Evolutionary conservation across 2,329 filamentous ascomycete genomes (phyloP).

Genomic region (Coleophoma crateriformis): DNA sequence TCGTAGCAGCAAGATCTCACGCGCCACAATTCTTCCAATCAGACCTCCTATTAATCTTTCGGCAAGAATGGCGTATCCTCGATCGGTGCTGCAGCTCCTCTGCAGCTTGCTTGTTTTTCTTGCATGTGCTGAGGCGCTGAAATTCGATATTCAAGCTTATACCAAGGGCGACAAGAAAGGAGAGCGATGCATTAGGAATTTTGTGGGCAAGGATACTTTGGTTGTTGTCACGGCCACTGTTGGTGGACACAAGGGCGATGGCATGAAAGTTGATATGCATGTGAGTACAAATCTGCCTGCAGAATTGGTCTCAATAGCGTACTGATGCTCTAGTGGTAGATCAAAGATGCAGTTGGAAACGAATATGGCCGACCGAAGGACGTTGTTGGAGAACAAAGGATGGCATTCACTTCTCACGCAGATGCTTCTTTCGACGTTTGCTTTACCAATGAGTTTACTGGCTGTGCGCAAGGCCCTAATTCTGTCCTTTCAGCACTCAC

Average conservation of each 20-base stretch:
- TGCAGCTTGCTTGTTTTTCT: slow-evolving; percentile 53
- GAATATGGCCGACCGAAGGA: slow-evolving; percentile 92
- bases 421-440: slow-evolving; percentile 95
- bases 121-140: slow-evolving; percentile 62
- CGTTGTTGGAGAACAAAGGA: slow-evolving; percentile 74
- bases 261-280: slow-evolving; percentile 90
- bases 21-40: slow-evolving; percentile 1
- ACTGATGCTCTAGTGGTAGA: slow-evolving; percentile 45
- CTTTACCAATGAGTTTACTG: slow-evolving; percentile 78
- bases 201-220: slow-evolving; percentile 84
- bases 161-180: slow-evolving; percentile 57
- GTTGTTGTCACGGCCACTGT: slow-evolving; percentile 93
- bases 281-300: slow-evolving; percentile 44
- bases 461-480: slow-evolving; percentile 48
- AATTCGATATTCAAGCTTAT: slow-evolving; percentile 84
- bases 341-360: slow-evolving; percentile 91
- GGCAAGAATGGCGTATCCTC: slow-evolving; percentile 41
- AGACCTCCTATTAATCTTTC: slow-evolving; percentile 6
- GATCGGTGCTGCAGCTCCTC: slow-evolving; percentile 50
- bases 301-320: slow-evolving; percentile 1
- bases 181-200: slow-evolving; percentile 94
- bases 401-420: slow-evolving; percentile 87
- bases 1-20: neutral
- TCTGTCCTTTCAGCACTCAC: neutral
- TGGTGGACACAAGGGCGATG: slow-evolving; percentile 82